phyloP scores from a whole-genome alignment of 2,329 filamentous ascomycete genomes.

The Aspergillus proliferans region DNA sequence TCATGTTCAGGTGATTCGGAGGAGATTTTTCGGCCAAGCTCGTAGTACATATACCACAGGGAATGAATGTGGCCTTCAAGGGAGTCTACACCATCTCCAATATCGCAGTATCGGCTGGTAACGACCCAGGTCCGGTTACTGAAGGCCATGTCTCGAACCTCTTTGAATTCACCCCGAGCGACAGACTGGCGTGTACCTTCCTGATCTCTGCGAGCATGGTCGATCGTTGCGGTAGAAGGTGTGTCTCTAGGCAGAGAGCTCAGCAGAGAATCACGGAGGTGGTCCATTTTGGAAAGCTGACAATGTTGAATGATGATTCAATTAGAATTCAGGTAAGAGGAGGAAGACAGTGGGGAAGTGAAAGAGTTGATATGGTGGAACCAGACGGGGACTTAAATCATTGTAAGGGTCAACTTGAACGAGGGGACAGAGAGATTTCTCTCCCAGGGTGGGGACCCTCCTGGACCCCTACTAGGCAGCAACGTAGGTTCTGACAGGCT shows the following conservation, averaged over 20 bases:
- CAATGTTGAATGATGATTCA: constrained; percentile 5
- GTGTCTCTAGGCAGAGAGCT: constrained; percentile 5
- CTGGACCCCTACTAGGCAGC: constrained; percentile 3
- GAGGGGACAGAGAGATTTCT: neutral
- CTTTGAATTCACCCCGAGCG: constrained; percentile 3
- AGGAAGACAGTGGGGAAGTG: constrained; percentile 1
- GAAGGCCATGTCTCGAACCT: constrained; percentile 1
- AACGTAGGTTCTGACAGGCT: constrained; percentile 4
- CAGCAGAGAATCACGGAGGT: constrained; percentile 9
- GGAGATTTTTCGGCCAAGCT: constrained; percentile 11
- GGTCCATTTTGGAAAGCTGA: constrained; percentile 6
- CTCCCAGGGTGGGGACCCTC: constrained; percentile 1
- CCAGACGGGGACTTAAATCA: constrained; percentile 1
- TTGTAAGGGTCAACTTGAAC: neutral
- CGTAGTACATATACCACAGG: constrained; percentile 19
- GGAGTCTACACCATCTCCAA: constrained; percentile 2
- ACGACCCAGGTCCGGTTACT: constrained; percentile 2
- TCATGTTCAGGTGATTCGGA: constrained; percentile 15
- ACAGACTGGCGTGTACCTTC: constrained; percentile 4
- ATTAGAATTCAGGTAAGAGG: constrained; percentile 1
- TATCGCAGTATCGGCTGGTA: constrained; percentile 1
- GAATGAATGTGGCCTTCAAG: constrained; percentile 9
- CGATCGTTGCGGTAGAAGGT: neutral
- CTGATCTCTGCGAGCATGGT: constrained; percentile 3
- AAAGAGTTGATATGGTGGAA: constrained; percentile 1